Base-by-base conservation (phyloP, 495 filamentous ascomycete genomes). In the Penicillium longicatenatum region DNA sequence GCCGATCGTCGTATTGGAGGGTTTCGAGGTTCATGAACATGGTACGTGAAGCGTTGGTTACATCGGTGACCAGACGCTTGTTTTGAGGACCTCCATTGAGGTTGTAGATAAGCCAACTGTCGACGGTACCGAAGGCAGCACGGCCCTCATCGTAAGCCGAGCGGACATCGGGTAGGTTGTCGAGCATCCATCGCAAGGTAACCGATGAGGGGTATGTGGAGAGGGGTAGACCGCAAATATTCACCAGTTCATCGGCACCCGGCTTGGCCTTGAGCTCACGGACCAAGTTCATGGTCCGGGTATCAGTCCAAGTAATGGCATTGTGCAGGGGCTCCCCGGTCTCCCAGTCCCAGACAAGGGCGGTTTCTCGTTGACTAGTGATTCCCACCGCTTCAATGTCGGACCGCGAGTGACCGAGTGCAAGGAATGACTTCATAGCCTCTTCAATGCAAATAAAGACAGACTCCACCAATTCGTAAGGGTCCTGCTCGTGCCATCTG, bases 21-120 rank as follows among this genome's bases (percentile, higher is more conserved):
- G 88, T 94, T 58, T 88, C 82, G 35, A 98, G 80, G 72, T 97
- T 94, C 86, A 96, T 92, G 72, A 97, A 96, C 93, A 96, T 97
- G 51, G 93, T 98, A 59, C 93, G 76, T 16, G 90, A 94, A 29
- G 93, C 93, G 70, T 98, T 98, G 47, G 91, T 95, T 16, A 88
- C 86, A 70, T 98, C 93, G 4, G 93, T 94, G 47, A 98, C 90
- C 60, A 90, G 85, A 45, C 89, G 69, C 48, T 82, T 79, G 41
- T 84, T 85, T 48, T 84, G 75, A 21, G 79, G 82, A n/a, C 90
- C 90, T 53, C 92, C 93, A 66, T 96, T 97, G 39, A 98, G 81
- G 65, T 89, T 87, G 72, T 92, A 97, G 16, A 96, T 82, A 50
- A 98, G 76, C 93, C 93, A 98, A 1, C 87, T 86, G 69, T 98